Conservation (phyloP, 2,329 filamentous ascomycete species). For the Aureobasidium pullulans region DNA sequence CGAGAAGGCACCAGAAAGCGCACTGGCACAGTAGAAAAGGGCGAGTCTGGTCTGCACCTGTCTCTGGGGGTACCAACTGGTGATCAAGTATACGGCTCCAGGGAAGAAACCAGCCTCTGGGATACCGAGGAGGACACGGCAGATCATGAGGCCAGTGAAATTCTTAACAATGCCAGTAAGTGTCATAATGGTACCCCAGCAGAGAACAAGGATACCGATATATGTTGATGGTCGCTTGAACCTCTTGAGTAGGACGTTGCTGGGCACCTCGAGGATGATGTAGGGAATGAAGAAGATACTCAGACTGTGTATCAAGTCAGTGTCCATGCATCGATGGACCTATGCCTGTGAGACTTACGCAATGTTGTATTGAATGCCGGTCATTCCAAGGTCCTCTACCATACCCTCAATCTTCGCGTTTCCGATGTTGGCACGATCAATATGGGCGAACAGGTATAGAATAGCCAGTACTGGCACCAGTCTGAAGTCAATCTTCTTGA, state of each 20-base stretch:
- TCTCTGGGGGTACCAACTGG: slow-evolving; percentile 18
- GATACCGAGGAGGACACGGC: slow-evolving; percentile 58
- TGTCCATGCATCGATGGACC: slow-evolving; percentile 20
- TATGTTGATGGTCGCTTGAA: slow-evolving; percentile 21
- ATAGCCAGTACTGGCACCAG: slow-evolving; percentile 61
- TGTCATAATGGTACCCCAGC: slow-evolving; percentile 23
- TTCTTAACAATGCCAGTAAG: slow-evolving; percentile 23
- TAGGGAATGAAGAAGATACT: slow-evolving; percentile 27
- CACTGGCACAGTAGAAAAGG: slow-evolving; percentile 19
- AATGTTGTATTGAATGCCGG: slow-evolving; percentile 56
- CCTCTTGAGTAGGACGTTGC: too few species aligned
- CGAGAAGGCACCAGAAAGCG: slow-evolving; percentile 22
- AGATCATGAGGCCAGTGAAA: slow-evolving; percentile 25
- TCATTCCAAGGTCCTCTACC: slow-evolving; percentile 54
- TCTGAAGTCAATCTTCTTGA: slow-evolving; percentile 57
- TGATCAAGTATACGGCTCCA: slow-evolving; percentile 24
- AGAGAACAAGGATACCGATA: slow-evolving; percentile 21
- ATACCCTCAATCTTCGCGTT: slow-evolving; percentile 57
- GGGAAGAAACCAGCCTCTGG: slow-evolving; percentile 62
- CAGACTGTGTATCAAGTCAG: slow-evolving; percentile 18
- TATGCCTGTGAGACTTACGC: slow-evolving; percentile 8
- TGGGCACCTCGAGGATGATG: too few species aligned
- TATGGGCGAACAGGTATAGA: slow-evolving; percentile 67
- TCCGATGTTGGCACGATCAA: slow-evolving; percentile 67
- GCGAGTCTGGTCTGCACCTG: slow-evolving; percentile 21